Conservation (phyloP, 805 yeast genomes). For the Zygosaccharomyces kombuchaensis region DNA sequence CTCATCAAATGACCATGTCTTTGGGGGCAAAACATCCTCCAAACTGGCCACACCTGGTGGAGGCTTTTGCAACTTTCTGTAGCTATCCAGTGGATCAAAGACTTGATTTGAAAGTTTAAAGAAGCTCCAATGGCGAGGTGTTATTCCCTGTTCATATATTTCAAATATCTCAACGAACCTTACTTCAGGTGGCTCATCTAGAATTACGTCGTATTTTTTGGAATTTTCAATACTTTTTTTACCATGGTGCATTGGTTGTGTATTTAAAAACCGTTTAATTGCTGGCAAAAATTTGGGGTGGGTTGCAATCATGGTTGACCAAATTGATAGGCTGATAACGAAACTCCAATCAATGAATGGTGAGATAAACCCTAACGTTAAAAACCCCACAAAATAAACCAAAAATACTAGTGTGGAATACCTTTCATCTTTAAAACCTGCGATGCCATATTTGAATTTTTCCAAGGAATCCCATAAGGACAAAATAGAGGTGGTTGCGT, state of each 20-base stretch:
- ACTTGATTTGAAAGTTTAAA: conserved; percentile 51
- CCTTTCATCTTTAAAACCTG: conserved; percentile 68
- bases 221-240: conserved; percentile 4
- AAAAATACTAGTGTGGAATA: conserved; percentile 58
- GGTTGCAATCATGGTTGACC: conserved; percentile 48
- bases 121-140: conserved; percentile 58
- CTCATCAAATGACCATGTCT: conserved; percentile 65
- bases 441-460: conserved; percentile 52
- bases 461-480: conserved; percentile 49
- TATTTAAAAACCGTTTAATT: conserved; percentile 31
- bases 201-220: conserved; percentile 44
- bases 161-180: conserved; percentile 74
- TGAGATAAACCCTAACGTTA: conserved; percentile 41
- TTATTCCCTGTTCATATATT: conserved; percentile 59
- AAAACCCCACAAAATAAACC: conserved; percentile 37
- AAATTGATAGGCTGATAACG: conserved; percentile 51
- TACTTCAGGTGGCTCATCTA: conserved; percentile 62
- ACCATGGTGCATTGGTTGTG: conserved; percentile 25
- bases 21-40: conserved; percentile 59
- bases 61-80: conserved; percentile 44
- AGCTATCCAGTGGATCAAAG: conserved; percentile 49
- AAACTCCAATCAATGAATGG: conserved; percentile 61
- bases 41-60: conserved; percentile 63
- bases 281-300: conserved; percentile 53
- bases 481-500: conserved; percentile 52